Base-by-base conservation (phyloP, 208 protist species). In the Crithidia brevicula region DNA sequence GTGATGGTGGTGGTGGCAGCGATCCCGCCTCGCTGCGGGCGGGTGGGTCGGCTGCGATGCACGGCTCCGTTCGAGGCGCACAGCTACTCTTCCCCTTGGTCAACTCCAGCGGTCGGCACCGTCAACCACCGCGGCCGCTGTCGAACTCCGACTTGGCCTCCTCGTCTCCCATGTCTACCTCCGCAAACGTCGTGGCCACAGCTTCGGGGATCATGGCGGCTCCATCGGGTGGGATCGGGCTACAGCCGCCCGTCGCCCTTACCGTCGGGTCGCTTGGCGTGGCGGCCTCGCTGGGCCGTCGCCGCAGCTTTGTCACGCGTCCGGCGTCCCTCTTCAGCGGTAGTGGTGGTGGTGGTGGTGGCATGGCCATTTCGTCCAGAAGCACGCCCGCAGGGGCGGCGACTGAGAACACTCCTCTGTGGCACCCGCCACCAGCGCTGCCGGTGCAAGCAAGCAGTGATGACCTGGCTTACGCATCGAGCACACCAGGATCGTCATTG, bases 221-320 rank as follows among this genome's bases (percentile, higher is more conserved):
- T n/a, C n/a, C n/a, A n/a, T n/a, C n/a, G 25, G 30, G n/a, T 38
- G 57, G 38, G 46, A 4, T 50, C 1, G 13, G 15, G 11, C 40
- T 15, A 30, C 43, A 3, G 38, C n/a, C 59, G 3, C 25, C 59
- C 42, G 30, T 46, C 20, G 33, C 54, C 31, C 22, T 57, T n/a
- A 43, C 52, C n/a, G 52, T 56, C 22, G 60, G 68, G n/a, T 68
- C 68, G 23, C 50, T 53, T 20, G 56, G 45, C 20, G 45, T 42
- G 18, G 53, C 52, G 2, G 68, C 50, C n/a, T 49, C 68, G 30
- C 30, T 68, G 16, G 38, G 31, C 15, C 52, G 30, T 43, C 68
- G 43, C 15, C 43, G 52, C 43, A 43, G 68, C 18, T 34, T 57
- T 9, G 52, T 68, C 10, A 53, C 50, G 34, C 61, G 61, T 2